Percentiles rank a stretch among this genome's conserved stretches.
Conservation (phyloP, 805 yeast species). For the Peterozyma toletana region DNA sequence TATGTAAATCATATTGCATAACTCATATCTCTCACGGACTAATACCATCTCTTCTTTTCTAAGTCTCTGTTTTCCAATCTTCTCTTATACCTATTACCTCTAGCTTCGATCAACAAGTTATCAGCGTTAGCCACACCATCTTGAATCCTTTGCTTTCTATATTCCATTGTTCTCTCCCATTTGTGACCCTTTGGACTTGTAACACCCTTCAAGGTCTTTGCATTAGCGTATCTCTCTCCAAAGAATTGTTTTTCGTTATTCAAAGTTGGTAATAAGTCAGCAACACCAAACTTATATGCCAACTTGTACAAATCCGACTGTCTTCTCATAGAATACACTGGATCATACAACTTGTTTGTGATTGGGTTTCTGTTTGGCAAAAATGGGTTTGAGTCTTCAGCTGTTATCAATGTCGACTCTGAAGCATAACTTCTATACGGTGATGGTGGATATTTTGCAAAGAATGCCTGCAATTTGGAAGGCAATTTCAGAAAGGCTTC, state of each 20-base stretch:
- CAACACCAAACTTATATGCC: conserved; percentile 76
- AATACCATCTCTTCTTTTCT: conserved; percentile 30
- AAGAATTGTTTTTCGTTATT: conserved; percentile 61
- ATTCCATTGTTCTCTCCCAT: conserved; percentile 63
- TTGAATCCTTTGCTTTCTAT: conserved; percentile 50
- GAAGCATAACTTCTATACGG: conserved; percentile 64
- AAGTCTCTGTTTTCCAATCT: conserved; percentile 34
- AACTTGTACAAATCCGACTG: conserved; percentile 78
- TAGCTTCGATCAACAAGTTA: conserved; percentile 54
- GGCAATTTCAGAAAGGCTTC: conserved; percentile 50
- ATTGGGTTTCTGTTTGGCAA: conserved; percentile 78
- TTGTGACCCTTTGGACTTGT: conserved; percentile 71
- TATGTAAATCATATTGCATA: too few relatives aligned
- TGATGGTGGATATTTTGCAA: conserved; percentile 77
- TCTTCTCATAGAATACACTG: conserved; percentile 73
- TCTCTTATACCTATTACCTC: conserved; percentile 44
- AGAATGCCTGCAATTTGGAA: conserved; percentile 59
- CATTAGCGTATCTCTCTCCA: conserved; percentile 66
- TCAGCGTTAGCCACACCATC: conserved; percentile 67
- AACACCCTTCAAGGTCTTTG: conserved; percentile 72
- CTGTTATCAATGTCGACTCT: conserved; percentile 57
- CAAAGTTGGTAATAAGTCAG: conserved; percentile 65
- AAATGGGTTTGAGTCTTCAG: conserved; percentile 79
- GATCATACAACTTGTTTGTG: conserved; percentile 69
- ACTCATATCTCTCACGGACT: neutral